These are phyloP conservation scores for Daphne laureola DNA, from an alignment of 441 rosid genomes.

Conservation along the genomic window DNA sequence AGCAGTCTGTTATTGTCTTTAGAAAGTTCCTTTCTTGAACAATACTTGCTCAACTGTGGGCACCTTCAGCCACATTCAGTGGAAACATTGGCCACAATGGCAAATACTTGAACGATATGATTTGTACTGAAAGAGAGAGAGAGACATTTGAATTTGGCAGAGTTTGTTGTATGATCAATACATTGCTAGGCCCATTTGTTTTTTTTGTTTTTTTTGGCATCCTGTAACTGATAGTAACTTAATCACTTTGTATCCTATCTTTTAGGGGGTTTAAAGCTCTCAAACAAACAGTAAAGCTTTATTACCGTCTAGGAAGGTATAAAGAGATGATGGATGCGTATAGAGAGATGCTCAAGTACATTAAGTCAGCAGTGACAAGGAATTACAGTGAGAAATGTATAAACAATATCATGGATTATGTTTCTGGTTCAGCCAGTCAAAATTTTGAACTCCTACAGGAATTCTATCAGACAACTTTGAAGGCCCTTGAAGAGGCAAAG, in stretches of 20 bases:
- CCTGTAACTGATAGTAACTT: constrained; percentile 1
- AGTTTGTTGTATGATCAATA: too few species aligned
- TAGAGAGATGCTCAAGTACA: constrained; percentile 90
- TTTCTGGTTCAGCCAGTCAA: constrained; percentile 98
- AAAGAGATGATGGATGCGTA: constrained; percentile 96
- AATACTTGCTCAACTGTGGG: too few species aligned
- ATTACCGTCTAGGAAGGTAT: constrained; percentile 80
- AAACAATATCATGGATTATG: constrained; percentile 97
- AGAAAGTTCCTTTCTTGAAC: too few species aligned
- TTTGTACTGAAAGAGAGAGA: too few species aligned
- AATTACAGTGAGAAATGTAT: constrained; percentile 98
- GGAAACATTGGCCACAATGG: too few species aligned
- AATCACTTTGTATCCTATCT: constrained; percentile 5
- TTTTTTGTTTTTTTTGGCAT: too few species aligned
- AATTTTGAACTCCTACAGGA: constrained; percentile 78
- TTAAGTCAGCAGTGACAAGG: constrained; percentile 94
- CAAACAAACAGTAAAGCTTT: constrained; percentile 95
- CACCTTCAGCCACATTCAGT: too few species aligned
- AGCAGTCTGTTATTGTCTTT: too few species aligned
- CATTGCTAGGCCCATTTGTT: too few species aligned
- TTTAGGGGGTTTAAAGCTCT: constrained; percentile 97
- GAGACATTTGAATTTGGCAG: too few species aligned
- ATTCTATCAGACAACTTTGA: constrained; percentile 91
- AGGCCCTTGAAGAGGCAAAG: constrained; percentile 99
- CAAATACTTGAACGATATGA: too few species aligned